These are phyloP conservation scores for Clonostachys rhizophaga DNA, from an alignment of 2,329 filamentous ascomycete genomes.

Conservation along the genomic window DNA sequence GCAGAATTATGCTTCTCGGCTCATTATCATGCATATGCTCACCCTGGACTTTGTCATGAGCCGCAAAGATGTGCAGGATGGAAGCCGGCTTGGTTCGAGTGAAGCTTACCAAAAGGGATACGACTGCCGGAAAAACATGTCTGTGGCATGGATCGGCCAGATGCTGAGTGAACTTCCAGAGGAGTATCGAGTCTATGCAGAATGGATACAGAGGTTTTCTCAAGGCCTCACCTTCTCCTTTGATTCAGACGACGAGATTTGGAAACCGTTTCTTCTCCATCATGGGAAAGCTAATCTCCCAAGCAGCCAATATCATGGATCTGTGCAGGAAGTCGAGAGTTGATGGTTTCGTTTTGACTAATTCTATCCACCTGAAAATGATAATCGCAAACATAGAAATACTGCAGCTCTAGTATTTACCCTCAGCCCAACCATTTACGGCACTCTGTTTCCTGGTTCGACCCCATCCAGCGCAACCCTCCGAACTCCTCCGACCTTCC, in stretches of 20 bases:
- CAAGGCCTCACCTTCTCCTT: slow-evolving; percentile 12
- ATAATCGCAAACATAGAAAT: too few species aligned
- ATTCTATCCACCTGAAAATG: too few species aligned
- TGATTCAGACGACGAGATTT: slow-evolving; percentile 11
- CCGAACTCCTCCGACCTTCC: too few species aligned
- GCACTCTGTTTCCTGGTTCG: too few species aligned
- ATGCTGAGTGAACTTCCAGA: slow-evolving; percentile 22
- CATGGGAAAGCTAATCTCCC: not conserved
- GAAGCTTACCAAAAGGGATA: slow-evolving; percentile 5
- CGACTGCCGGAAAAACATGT: slow-evolving; percentile 15
- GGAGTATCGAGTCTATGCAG: slow-evolving; percentile 21
- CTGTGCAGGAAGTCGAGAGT: too few species aligned
- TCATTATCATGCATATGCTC: slow-evolving; percentile 30
- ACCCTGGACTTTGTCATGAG: slow-evolving; percentile 21
- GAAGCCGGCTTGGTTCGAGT: not conserved
- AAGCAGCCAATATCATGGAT: not conserved
- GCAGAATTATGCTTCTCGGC: slow-evolving; percentile 19
- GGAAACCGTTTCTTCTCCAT: slow-evolving; percentile 6
- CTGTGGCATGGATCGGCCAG: slow-evolving; percentile 28
- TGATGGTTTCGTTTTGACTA: too few species aligned
- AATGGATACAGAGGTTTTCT: slow-evolving; percentile 20
- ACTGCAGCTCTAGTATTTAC: too few species aligned
- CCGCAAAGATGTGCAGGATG: slow-evolving; percentile 6
- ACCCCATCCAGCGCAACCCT: too few species aligned
- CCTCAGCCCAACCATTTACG: too few species aligned